phyloP scores from a whole-genome alignment of 768 basidiomycete species.

The Cystobasidium tubakii region DNA sequence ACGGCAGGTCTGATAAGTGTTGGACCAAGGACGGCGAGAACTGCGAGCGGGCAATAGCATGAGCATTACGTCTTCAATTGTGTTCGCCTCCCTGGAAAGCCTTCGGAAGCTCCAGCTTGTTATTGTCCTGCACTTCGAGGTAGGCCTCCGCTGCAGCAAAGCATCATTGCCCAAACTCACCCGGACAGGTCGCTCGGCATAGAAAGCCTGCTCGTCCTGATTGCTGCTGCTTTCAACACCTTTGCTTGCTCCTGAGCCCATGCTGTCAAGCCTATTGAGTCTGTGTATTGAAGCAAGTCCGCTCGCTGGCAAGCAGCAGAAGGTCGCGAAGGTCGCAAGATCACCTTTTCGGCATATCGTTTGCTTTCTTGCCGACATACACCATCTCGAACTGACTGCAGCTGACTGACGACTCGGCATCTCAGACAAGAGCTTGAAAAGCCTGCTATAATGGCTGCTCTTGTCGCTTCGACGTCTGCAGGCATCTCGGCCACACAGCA shows the following conservation, averaged over 20 bases:
- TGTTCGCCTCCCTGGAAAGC: neutral
- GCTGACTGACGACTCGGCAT: neutral
- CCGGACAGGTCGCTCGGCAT: slow-evolving; percentile 37
- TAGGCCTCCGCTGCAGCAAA: neutral
- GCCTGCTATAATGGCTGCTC: neutral
- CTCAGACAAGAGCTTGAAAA: neutral
- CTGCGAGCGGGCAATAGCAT: slow-evolving; percentile 51
- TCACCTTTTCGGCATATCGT: neutral
- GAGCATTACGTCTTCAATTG: neutral
- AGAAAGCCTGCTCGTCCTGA: slow-evolving; percentile 35
- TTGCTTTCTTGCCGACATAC: neutral
- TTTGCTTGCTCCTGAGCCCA: slow-evolving; percentile 35
- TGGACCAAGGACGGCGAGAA: slow-evolving; percentile 78
- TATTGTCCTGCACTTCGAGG: neutral
- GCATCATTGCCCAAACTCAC: slow-evolving; percentile 12
- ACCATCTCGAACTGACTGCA: neutral
- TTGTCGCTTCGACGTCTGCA: neutral
- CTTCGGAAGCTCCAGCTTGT: neutral
- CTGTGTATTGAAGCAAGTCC: neutral
- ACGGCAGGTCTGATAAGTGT: slow-evolving; percentile 62
- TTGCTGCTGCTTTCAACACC: slow-evolving; percentile 17
- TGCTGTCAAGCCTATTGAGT: neutral
- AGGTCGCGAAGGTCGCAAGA: neutral
- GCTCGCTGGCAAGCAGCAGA: neutral
- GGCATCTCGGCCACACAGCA: neutral